Percentiles rank a stretch among this genome's conserved stretches.
Evolutionary conservation across 768 basidiomycete species (phyloP).

Genomic region (Agaricus bisporus): DNA sequence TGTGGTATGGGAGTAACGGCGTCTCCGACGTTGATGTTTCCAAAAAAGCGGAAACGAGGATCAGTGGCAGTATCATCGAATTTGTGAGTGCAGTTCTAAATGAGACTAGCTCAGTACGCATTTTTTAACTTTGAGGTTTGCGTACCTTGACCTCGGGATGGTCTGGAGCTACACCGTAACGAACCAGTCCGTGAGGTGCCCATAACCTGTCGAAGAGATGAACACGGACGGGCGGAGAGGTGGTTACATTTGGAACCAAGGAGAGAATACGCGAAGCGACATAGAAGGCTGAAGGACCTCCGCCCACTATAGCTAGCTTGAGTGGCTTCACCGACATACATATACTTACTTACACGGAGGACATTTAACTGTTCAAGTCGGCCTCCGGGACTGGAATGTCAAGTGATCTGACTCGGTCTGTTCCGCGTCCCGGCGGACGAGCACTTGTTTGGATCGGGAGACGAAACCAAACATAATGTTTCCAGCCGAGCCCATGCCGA

Average conservation of each 20-base stretch:
- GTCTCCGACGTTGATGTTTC: conserved; percentile 68
- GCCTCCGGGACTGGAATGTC: too few species aligned
- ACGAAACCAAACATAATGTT: background rate
- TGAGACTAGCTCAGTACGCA: background rate
- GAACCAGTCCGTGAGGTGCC: conserved; percentile 90
- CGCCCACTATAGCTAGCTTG: conserved; percentile 89
- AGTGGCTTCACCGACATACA: conserved; percentile 22
- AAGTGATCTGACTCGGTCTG: too few species aligned
- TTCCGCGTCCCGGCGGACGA: background rate
- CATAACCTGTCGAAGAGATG: conserved; percentile 92
- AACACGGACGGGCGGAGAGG: conserved; percentile 37
- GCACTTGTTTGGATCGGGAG: background rate
- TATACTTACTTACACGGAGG: too few species aligned
- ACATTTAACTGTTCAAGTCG: too few species aligned
- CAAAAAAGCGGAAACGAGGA: conserved; percentile 81
- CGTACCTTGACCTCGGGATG: conserved; percentile 95
- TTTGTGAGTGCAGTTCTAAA: conserved; percentile 92
- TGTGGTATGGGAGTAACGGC: conserved; percentile 38
- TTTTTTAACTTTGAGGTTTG: background rate
- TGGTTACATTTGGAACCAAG: conserved; percentile 41
- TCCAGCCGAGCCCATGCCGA: background rate
- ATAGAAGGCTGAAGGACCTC: conserved; percentile 96
- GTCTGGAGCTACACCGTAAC: conserved; percentile 97
- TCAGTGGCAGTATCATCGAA: conserved; percentile 83
- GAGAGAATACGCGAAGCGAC: conserved; percentile 80